Percentiles rank a stretch among this genome's conserved stretches.
Conservation (phyloP, 2,329 filamentous ascomycete species). For the Fusarium sp. region DNA sequence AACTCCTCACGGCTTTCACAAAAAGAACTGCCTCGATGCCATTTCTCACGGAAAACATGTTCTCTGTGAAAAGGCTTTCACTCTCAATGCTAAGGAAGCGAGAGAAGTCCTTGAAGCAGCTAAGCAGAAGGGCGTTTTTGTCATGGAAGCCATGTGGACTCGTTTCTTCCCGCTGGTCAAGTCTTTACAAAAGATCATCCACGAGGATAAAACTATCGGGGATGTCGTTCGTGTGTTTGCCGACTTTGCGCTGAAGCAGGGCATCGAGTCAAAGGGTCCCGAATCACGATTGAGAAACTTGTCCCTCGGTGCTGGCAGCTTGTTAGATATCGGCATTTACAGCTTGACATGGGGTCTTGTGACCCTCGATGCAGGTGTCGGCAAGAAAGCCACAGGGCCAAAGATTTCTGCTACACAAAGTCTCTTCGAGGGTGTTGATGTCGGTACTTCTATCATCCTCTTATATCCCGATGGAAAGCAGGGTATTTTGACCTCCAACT, state of each 20-base stretch:
- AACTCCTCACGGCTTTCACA: slow-evolving; percentile 60
- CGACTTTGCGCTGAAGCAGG: slow-evolving; percentile 56
- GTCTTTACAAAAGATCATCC: slow-evolving; percentile 52
- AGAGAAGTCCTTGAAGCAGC: slow-evolving; percentile 56
- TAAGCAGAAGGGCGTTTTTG: slow-evolving; percentile 54
- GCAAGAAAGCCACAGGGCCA: slow-evolving; percentile 45
- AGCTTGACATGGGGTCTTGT: slow-evolving; percentile 56
- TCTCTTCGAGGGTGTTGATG: slow-evolving; percentile 52
- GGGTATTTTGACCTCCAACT: slow-evolving; percentile 57
- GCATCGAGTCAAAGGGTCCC: slow-evolving; percentile 49
- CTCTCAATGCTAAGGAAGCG: slow-evolving; percentile 56
- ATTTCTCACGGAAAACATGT: slow-evolving; percentile 58
- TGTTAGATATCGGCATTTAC: slow-evolving; percentile 61
- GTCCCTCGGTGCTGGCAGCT: slow-evolving; percentile 56
- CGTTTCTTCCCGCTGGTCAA: slow-evolving; percentile 56
- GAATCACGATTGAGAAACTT: slow-evolving; percentile 54
- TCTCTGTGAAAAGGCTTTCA: slow-evolving; percentile 61
- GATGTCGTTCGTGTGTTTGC: slow-evolving; percentile 54
- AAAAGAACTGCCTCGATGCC: slow-evolving; percentile 57
- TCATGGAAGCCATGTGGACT: slow-evolving; percentile 62
- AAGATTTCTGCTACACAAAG: slow-evolving; percentile 55
- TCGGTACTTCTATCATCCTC: slow-evolving; percentile 54
- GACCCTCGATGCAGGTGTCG: slow-evolving; percentile 49
- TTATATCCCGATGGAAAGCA: slow-evolving; percentile 55
- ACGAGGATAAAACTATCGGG: slow-evolving; percentile 56